Evolutionary conservation across 495 filamentous ascomycete species (phyloP), one percentile per base, ranked within the genome.

Genomic region (Talaromyces ruber): DNA sequence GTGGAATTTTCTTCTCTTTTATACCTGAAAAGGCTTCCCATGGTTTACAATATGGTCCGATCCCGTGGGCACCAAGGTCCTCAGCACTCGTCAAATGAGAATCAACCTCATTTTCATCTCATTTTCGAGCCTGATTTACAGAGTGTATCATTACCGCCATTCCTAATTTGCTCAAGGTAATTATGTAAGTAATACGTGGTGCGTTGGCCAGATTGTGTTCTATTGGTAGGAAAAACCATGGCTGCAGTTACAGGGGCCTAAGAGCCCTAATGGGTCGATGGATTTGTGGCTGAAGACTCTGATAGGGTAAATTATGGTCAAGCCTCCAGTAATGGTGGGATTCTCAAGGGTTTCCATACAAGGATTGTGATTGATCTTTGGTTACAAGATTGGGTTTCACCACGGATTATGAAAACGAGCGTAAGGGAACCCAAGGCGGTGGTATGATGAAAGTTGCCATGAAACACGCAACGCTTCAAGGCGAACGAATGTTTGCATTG

Each of bases 181-280:
- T 8, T 11, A 18, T 47, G 43, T 47, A 21, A n/a, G 4, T 22
- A 21, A 21, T 21, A 21, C 4, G 43, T 47, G n/a, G 28, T 66
- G 76, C 74, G 78, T 29, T 64, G 62, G 68, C 74, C 76, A 67
- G 75, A 39, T 70, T 70, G 76, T 72, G 73, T 75, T 2, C 9
- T 18, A 79, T 68, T 74, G 72, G 75, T 74, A 79, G 65, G 76
- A 77, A 65, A 68, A 58, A 65, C 76, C 76, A 68, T 75, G 77
- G 70, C 69, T 72, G 71, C 76, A 79, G 29, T 58, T 58, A 22
- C 55, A 58, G 32, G 55, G 55, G 21, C 28, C 55, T 22, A 58
- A 21, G 14, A 47, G 43, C 43, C 14, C 43, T 21, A 22, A 47
- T 47, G 43, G 14, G 43, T 47, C 0, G 21, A 47, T 47, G 8